Evolutionary conservation across 768 basidiomycete species (phyloP).

Genomic region (Lactarius sp.): DNA sequence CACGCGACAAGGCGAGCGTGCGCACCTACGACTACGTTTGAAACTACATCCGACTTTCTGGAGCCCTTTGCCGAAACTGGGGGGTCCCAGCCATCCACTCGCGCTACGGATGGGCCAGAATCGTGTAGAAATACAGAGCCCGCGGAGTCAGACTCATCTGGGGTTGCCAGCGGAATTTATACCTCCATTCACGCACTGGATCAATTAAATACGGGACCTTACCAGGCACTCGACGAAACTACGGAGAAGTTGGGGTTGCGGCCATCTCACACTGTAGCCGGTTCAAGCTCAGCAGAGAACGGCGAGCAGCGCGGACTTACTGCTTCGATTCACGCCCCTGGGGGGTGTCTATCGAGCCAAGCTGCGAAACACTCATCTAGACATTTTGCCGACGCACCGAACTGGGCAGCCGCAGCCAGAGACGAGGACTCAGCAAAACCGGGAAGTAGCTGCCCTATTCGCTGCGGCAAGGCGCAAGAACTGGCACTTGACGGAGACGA

Average conservation of each 20-base stretch:
- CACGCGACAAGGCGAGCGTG: neutral
- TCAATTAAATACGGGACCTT: neutral
- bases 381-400: slow-evolving; percentile 11
- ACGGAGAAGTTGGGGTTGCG: neutral
- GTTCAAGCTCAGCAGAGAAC: neutral
- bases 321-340: slow-evolving; percentile 10
- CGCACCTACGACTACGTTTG: slow-evolving; percentile 1
- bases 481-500: neutral
- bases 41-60: neutral
- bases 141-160: neutral
- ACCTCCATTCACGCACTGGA: neutral
- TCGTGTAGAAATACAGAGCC: neutral
- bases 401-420: slow-evolving; percentile 15
- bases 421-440: neutral
- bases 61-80: neutral
- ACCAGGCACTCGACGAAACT: neutral
- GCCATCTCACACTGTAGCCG: neutral
- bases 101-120: neutral
- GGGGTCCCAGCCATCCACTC: neutral
- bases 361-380: neutral
- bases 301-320: neutral
- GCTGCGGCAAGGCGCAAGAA: neutral
- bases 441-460: neutral
- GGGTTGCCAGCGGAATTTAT: neutral
- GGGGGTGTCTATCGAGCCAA: neutral